A percentile compares a stretch with the other conserved stretches of the same genome.
Conservation (phyloP, 2,329 filamentous ascomycete species). For the Penicillium sp. region DNA sequence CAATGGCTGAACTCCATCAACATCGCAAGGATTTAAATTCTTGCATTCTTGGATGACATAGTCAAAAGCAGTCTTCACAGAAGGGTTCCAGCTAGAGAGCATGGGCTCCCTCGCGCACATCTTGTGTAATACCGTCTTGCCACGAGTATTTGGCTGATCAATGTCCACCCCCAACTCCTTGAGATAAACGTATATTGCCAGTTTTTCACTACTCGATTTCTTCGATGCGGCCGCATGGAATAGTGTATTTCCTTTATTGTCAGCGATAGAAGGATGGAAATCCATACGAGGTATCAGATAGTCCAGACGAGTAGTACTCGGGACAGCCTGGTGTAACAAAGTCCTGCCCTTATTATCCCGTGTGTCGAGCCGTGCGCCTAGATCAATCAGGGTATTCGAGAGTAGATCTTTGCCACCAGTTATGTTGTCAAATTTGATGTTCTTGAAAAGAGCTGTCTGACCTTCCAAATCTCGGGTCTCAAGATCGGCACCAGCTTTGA, state of each 20-base stretch:
- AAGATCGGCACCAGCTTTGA: neutral
- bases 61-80: neutral
- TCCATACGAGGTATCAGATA: neutral
- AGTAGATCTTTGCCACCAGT: neutral
- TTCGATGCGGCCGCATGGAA: neutral
- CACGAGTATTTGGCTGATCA: slow-evolving; percentile 3
- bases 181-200: neutral
- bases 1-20: slow-evolving; percentile 11
- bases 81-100: neutral
- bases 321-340: neutral
- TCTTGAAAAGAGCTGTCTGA: slow-evolving; percentile 4
- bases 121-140: slow-evolving; percentile 3
- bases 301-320: neutral
- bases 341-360: slow-evolving; percentile 13
- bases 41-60: slow-evolving; percentile 2
- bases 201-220: neutral
- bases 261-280: slow-evolving; percentile 2
- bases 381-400: neutral
- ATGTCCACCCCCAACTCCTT: slow-evolving; percentile 2
- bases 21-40: neutral
- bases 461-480: neutral
- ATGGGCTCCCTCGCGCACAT: neutral
- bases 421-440: rapidly evolving
- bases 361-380: slow-evolving; percentile 10
- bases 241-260: slow-evolving; percentile 9